phyloP scores from a whole-genome alignment of 1,139 yeast species.

The Blastobotrys illinoisensis region DNA sequence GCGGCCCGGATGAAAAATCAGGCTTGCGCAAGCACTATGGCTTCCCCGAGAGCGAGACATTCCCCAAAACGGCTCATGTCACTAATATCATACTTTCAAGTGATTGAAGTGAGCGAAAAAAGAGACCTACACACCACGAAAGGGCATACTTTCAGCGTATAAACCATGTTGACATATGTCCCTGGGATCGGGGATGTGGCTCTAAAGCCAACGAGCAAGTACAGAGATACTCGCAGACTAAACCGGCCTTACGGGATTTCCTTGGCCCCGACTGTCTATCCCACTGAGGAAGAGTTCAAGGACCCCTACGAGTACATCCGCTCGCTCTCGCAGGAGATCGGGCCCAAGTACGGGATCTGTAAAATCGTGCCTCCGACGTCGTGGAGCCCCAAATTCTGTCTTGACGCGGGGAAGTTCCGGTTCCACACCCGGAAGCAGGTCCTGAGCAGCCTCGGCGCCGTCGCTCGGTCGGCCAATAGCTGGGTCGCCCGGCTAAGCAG shows the following conservation, averaged over 20 bases:
- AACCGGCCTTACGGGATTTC: conserved; percentile 27
- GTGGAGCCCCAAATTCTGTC: conserved; percentile 38
- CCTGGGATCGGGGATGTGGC: conserved; percentile 14
- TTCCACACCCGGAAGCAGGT: conserved; percentile 54
- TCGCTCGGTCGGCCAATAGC: conserved; percentile 33
- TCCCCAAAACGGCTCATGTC: too few relatives aligned
- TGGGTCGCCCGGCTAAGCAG: conserved; percentile 33
- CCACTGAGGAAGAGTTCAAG: conserved; percentile 41
- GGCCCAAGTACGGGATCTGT: conserved; percentile 61
- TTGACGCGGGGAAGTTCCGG: conserved; percentile 45
- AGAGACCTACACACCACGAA: background rate
- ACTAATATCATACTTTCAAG: too few relatives aligned
- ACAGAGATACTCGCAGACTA: conserved; percentile 18
- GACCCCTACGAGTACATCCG: conserved; percentile 48
- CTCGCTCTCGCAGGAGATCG: conserved; percentile 38
- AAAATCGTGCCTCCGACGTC: conserved; percentile 54
- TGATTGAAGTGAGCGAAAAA: background rate
- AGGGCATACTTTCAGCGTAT: background rate
- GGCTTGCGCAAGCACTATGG: too few relatives aligned
- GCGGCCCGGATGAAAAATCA: too few relatives aligned
- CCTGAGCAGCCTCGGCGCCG: conserved; percentile 41
- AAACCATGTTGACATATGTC: too few relatives aligned
- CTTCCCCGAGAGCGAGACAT: too few relatives aligned
- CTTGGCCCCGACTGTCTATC: conserved; percentile 46
- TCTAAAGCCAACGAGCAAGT: conserved; percentile 14